Evolutionary conservation across 306 rosid species (phyloP).

Genomic region (Hippophae rhamnoides): DNA sequence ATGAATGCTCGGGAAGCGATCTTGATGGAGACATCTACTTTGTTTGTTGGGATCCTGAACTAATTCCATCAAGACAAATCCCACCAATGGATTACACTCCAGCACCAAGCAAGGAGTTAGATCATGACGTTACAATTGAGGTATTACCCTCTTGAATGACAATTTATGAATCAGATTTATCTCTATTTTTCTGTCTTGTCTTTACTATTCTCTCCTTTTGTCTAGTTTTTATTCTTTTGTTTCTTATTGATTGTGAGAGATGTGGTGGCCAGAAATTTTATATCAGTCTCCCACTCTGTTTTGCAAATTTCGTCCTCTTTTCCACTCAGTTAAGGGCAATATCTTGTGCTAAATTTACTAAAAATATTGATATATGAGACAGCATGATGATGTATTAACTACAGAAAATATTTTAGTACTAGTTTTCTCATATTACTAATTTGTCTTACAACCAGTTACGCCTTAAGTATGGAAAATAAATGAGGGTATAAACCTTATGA

Average conservation of each 20-base stretch:
- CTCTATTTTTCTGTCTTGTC: background rate
- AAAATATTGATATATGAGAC: too few relatives aligned
- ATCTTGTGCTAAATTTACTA: too few relatives aligned
- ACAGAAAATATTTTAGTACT: too few relatives aligned
- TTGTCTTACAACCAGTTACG: too few relatives aligned
- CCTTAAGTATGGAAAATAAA: too few relatives aligned
- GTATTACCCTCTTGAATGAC: conserved; percentile 26
- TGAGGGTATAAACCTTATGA: too few relatives aligned
- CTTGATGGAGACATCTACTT: conserved; percentile 74
- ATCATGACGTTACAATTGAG: conserved; percentile 59
- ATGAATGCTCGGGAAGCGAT: conserved; percentile 89
- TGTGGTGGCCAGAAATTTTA: too few relatives aligned
- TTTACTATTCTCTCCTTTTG: background rate
- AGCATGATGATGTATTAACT: too few relatives aligned
- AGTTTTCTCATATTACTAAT: too few relatives aligned
- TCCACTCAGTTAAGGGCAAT: too few relatives aligned
- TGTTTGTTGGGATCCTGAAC: conserved; percentile 65
- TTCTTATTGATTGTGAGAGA: background rate
- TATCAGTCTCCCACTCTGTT: too few relatives aligned
- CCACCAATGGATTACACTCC: conserved; percentile 68
- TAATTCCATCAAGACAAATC: conserved; percentile 29
- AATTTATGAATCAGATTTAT: background rate
- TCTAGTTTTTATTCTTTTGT: background rate
- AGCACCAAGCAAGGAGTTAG: conserved; percentile 22
- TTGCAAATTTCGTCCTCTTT: too few relatives aligned